These are phyloP conservation scores for Tolypocladium endophyticum DNA, from an alignment of 2,329 filamentous ascomycete genomes.

Conservation along the genomic window DNA sequence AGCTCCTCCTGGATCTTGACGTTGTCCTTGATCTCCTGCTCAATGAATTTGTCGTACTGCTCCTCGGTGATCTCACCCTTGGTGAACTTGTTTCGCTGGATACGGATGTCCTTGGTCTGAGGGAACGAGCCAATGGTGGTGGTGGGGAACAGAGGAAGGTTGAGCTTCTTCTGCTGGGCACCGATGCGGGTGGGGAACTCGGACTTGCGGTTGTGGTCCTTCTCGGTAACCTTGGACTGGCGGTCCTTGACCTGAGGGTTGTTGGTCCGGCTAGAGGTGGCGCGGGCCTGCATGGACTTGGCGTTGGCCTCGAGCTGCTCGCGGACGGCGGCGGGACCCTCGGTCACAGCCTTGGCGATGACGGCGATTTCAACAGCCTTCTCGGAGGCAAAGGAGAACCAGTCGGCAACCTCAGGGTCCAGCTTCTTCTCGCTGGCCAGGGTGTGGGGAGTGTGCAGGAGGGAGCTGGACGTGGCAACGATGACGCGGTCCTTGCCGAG, in stretches of 20 bases:
- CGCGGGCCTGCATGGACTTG: slow-evolving; percentile 83
- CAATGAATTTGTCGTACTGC: slow-evolving; percentile 98
- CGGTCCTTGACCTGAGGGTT: slow-evolving; percentile 95
- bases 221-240: slow-evolving; percentile 73
- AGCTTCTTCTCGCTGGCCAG: slow-evolving; percentile 98
- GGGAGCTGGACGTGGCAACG: slow-evolving; percentile 91
- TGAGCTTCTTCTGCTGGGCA: slow-evolving; percentile 84
- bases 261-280: slow-evolving; percentile 91
- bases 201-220: slow-evolving; percentile 88
- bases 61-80: slow-evolving; percentile 90
- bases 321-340: slow-evolving; percentile 77
- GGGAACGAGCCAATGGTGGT: slow-evolving; percentile 99
- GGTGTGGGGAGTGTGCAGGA: slow-evolving; percentile 97
- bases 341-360: slow-evolving; percentile 94
- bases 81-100: slow-evolving; percentile 95
- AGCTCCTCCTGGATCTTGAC: slow-evolving; percentile 98
- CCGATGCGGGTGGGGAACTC: slow-evolving; percentile 76
- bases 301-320: slow-evolving; percentile 93
- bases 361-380: slow-evolving; percentile 84
- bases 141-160: slow-evolving; percentile 93
- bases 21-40: slow-evolving; percentile 94
- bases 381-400: slow-evolving; percentile 97
- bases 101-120: slow-evolving; percentile 97
- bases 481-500: slow-evolving; percentile 96
- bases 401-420: slow-evolving; percentile 83